phyloP scores from a whole-genome alignment of 1,284 basidiomycete species.

The Vanrija pseudolonga region DNA sequence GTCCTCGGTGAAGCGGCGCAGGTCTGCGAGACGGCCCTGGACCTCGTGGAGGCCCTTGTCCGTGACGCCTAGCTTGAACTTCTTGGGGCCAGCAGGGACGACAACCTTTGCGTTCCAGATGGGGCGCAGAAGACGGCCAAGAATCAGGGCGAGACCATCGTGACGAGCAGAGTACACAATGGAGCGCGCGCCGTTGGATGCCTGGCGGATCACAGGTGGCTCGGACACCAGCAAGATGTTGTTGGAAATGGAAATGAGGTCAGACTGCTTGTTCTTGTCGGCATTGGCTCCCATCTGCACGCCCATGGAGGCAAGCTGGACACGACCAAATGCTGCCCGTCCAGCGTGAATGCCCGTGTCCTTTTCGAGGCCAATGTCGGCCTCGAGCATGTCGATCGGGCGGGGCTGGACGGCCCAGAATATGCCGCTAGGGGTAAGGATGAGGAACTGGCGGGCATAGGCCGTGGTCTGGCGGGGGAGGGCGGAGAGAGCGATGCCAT shows the following conservation, averaged over 20 bases:
- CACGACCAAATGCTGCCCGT: constrained; percentile 31
- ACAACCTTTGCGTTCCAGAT: constrained; percentile 83
- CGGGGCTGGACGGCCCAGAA: constrained; percentile 31
- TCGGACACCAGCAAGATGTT: constrained; percentile 32
- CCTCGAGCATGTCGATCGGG: constrained; percentile 40
- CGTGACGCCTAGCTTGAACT: constrained; percentile 48
- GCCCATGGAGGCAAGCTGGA: constrained; percentile 41
- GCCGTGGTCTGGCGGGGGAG: constrained; percentile 30
- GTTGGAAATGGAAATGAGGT: constrained; percentile 26
- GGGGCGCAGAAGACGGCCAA: constrained; percentile 77
- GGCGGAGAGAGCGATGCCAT: constrained; percentile 30
- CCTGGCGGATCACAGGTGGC: constrained; percentile 26
- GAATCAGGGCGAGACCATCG: constrained; percentile 83
- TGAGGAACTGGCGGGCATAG: constrained; percentile 33
- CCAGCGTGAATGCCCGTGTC: constrained; percentile 27
- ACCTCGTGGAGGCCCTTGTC: constrained; percentile 64
- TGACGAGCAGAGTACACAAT: constrained; percentile 79
- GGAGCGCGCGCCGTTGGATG: constrained; percentile 21
- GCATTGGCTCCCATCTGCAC: constrained; percentile 27
- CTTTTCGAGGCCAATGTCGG: constrained; percentile 36
- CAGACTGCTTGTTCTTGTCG: constrained; percentile 19
- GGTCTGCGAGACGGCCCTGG: constrained; percentile 71
- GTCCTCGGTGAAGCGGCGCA: constrained; percentile 65
- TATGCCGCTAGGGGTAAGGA: constrained; percentile 38
- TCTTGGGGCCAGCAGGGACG: constrained; percentile 26